Percentiles rank a stretch among this genome's conserved stretches.
phyloP scores from a whole-genome alignment of 2,329 filamentous ascomycete genomes.

The Apiospora aurea region DNA sequence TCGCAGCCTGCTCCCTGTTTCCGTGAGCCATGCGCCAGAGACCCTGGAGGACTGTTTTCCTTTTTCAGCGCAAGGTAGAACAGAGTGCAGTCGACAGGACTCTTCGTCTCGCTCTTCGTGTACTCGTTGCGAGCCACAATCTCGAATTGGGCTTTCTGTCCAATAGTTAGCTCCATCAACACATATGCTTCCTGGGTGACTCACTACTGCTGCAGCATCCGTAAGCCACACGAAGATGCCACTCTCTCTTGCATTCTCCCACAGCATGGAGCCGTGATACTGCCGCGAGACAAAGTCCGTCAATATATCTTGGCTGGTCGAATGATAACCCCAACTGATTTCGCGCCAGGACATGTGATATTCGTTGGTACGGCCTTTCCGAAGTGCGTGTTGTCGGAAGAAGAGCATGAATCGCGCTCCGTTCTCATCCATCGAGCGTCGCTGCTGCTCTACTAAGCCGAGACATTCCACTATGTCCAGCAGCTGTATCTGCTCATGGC shows the following conservation, averaged over 20 bases:
- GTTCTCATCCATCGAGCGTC: conserved; percentile 89
- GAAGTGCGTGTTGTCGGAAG: conserved; percentile 80
- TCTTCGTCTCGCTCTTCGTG: conserved; percentile 83
- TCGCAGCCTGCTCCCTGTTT: conserved; percentile 85
- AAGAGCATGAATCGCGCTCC: conserved; percentile 87
- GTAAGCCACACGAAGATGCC: conserved; percentile 96
- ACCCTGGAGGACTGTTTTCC: conserved; percentile 85
- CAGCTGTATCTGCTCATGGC: conserved; percentile 85
- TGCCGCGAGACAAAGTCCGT: conserved; percentile 82
- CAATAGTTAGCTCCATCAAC: not conserved
- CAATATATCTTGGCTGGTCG: conserved; percentile 86
- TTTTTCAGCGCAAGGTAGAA: conserved; percentile 92
- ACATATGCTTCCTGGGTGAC: conserved; percentile 37
- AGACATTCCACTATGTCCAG: conserved; percentile 86
- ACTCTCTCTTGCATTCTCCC: conserved; percentile 84
- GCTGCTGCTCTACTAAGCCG: conserved; percentile 83
- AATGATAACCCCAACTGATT: conserved; percentile 87
- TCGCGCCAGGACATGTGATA: conserved; percentile 78
- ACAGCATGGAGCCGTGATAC: conserved; percentile 80
- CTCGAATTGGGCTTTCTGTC: conserved; percentile 80
- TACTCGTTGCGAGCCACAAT: conserved; percentile 93
- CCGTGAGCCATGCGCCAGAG: conserved; percentile 95
- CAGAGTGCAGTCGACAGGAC: conserved; percentile 88
- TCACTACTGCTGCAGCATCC: conserved; percentile 77
- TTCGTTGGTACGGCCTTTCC: conserved; percentile 69